These are phyloP conservation scores for Exserohilum rostratum DNA, from an alignment of 2,329 filamentous ascomycete species.

Conservation along the genomic window DNA sequence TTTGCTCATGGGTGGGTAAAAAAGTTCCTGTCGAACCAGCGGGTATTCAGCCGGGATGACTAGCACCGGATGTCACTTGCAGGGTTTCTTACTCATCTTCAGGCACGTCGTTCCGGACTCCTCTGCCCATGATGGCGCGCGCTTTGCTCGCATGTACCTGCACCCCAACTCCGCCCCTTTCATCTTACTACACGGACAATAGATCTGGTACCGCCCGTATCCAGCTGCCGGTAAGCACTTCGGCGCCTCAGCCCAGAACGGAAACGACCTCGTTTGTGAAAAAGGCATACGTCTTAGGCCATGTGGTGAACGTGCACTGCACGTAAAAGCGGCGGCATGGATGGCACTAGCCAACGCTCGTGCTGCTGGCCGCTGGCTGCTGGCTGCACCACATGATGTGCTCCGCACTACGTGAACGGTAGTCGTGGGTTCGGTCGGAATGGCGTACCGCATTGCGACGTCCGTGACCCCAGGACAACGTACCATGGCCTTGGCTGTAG, in stretches of 20 bases:
- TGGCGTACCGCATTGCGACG: slow-evolving; percentile 25
- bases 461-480: slow-evolving; percentile 9
- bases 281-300: neutral
- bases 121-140: slow-evolving; percentile 15
- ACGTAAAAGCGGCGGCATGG: slow-evolving; percentile 31
- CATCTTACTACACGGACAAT: slow-evolving; percentile 28
- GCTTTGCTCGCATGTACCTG: neutral
- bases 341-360: slow-evolving; percentile 22
- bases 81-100: slow-evolving; percentile 21
- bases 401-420: slow-evolving; percentile 21
- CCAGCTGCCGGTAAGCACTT: slow-evolving; percentile 25
- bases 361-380: slow-evolving; percentile 7
- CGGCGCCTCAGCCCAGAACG: slow-evolving; percentile 18
- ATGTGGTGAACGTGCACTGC: neutral
- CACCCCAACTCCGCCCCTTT: slow-evolving; percentile 1
- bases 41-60: slow-evolving; percentile 22
- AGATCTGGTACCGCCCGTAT: slow-evolving; percentile 24
- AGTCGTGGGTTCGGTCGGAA: slow-evolving; percentile 20
- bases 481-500: slow-evolving; percentile 16
- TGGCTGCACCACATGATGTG: slow-evolving; percentile 18
- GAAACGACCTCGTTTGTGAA: slow-evolving; percentile 14
- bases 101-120: slow-evolving; percentile 41
- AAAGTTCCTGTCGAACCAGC: slow-evolving; percentile 32
- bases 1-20: slow-evolving; percentile 12
- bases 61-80: slow-evolving; percentile 11